phyloP scores from a whole-genome alignment of 768 basidiomycete genomes.

The Boletales sp. region DNA sequence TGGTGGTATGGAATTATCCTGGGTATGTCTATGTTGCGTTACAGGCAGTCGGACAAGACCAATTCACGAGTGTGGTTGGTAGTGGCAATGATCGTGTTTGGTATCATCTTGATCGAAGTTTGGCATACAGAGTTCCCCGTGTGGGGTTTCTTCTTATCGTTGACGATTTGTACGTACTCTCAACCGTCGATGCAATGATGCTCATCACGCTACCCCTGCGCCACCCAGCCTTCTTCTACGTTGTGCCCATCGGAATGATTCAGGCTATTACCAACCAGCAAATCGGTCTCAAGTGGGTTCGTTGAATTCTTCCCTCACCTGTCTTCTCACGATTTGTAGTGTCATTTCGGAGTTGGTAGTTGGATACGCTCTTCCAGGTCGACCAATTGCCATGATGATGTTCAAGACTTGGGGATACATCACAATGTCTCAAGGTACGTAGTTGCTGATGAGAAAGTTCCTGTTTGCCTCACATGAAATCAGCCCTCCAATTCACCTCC shows the following conservation, averaged over 20 bases:
- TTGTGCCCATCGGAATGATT: constrained; percentile 53
- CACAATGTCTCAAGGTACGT: constrained; percentile 46
- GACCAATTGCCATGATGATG: constrained; percentile 78
- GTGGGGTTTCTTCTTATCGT: constrained; percentile 40
- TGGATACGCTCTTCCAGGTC: constrained; percentile 54
- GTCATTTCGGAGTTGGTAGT: constrained; percentile 53
- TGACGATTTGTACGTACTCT: constrained; percentile 27
- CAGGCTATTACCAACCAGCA: constrained; percentile 80
- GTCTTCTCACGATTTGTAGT: constrained; percentile 4
- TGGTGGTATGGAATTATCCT: constrained; percentile 50
- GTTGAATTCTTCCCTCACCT: background rate
- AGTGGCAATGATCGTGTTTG: constrained; percentile 54
- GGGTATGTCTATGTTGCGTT: constrained; percentile 12
- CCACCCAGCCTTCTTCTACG: constrained; percentile 48
- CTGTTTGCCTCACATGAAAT: background rate
- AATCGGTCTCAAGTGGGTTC: constrained; percentile 48
- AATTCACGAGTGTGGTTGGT: background rate
- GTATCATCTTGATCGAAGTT: constrained; percentile 53
- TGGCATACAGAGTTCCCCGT: constrained; percentile 52
- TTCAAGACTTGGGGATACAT: constrained; percentile 75
- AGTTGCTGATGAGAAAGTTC: background rate
- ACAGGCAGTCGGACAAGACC: background rate
- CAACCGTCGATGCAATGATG: background rate
- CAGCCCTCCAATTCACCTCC: constrained; percentile 57
- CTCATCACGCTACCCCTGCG: background rate